A percentile compares a stretch with the other conserved stretches of the same genome.
phyloP scores from a whole-genome alignment of 2,329 filamentous ascomycete species.

The Sphaceloma murrayae region DNA sequence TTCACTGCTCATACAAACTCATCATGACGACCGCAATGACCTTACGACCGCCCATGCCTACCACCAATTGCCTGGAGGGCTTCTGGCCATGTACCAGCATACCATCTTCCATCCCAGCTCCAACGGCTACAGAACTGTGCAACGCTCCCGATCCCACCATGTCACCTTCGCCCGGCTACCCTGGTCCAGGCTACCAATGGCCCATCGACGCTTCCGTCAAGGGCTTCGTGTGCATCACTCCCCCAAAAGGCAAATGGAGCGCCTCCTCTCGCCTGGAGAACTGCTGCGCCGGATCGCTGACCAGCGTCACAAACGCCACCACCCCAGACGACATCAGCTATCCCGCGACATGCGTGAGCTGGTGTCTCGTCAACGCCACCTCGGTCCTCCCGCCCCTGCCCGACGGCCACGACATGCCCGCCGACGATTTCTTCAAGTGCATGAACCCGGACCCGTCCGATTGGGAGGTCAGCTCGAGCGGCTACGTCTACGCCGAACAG shows the following conservation, averaged over 20 bases:
- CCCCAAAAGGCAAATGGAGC: slow-evolving; percentile 3
- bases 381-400: neutral
- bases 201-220: slow-evolving; percentile 3
- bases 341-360: slow-evolving; percentile 11
- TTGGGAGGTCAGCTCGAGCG: too few species aligned
- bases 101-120: slow-evolving; percentile 1
- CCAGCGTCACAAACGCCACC: slow-evolving; percentile 2
- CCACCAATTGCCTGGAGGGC: neutral
- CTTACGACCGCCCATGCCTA: neutral
- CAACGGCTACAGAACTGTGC: slow-evolving; percentile 7
- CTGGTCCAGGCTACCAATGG: slow-evolving; percentile 8
- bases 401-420: too few species aligned
- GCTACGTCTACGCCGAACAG: too few species aligned
- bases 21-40: neutral
- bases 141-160: slow-evolving; percentile 2
- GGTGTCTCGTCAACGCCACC: slow-evolving; percentile 14
- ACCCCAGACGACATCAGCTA: slow-evolving; percentile 13
- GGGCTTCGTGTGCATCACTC: slow-evolving; percentile 14
- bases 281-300: slow-evolving; percentile 4
- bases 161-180: neutral
- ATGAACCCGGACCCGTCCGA: too few species aligned
- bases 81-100: slow-evolving; percentile 4
- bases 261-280: neutral
- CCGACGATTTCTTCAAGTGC: too few species aligned
- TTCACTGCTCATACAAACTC: too few species aligned